Conservation (phyloP, 164 flowering plant species). For the Santalum album region DNA sequence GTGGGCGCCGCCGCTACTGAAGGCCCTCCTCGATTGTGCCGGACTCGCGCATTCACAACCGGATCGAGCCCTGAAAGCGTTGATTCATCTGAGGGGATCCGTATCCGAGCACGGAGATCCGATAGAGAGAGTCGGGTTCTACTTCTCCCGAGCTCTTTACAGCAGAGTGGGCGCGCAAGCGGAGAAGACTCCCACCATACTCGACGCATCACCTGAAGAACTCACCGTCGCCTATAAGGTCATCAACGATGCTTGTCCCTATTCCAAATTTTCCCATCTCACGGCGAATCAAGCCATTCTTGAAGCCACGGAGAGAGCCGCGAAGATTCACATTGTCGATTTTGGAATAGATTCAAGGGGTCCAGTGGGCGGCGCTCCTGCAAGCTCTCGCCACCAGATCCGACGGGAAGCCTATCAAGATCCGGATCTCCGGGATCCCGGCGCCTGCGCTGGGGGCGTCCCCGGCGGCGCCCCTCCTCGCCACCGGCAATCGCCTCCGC, state of each 20-base stretch:
- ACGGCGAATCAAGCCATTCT: slow-evolving; percentile 95
- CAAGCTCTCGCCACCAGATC: slow-evolving; percentile 83
- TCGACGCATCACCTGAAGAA: slow-evolving; percentile 46
- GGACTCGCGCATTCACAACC: slow-evolving; percentile 48
- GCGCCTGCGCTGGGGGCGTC: slow-evolving; percentile 50
- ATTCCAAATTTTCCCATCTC: slow-evolving; percentile 77
- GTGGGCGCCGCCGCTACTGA: slow-evolving; percentile 33
- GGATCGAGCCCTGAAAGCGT: slow-evolving; percentile 34
- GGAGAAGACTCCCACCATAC: slow-evolving; percentile 6
- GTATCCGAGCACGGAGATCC: slow-evolving; percentile 63
- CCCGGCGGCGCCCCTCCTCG: slow-evolving; percentile 40
- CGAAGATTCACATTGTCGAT: slow-evolving; percentile 77
- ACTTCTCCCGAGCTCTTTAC: slow-evolving; percentile 64
- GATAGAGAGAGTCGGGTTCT: slow-evolving; percentile 51
- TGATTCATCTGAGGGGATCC: slow-evolving; percentile 42
- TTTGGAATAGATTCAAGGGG: slow-evolving; percentile 86
- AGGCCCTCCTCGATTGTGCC: slow-evolving; percentile 57
- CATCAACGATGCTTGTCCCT: slow-evolving; percentile 86
- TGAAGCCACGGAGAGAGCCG: slow-evolving; percentile 59
- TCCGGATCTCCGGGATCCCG: slow-evolving; percentile 79
- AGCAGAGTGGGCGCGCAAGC: slow-evolving; percentile 21
- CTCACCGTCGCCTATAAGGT: slow-evolving; percentile 60
- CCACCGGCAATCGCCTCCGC: slow-evolving; percentile 66
- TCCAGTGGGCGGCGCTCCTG: slow-evolving; percentile 87
- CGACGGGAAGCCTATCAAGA: slow-evolving; percentile 46